phyloP scores from a whole-genome alignment of 176 grass and related monocot species.

The Oryza officinalis region DNA sequence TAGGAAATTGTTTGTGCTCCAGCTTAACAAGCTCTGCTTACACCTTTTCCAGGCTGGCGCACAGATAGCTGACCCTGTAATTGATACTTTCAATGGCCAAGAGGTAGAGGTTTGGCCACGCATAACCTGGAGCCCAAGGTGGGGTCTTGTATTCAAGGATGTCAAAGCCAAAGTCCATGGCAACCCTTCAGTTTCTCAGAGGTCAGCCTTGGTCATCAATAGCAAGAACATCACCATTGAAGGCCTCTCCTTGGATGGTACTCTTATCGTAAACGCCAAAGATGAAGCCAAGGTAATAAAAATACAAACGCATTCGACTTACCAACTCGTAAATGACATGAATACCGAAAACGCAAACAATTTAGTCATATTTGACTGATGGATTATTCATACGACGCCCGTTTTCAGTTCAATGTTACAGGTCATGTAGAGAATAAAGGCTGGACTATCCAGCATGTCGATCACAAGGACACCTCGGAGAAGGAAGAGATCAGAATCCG shows the following conservation, averaged over 20 bases:
- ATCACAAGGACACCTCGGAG: conserved; percentile 70
- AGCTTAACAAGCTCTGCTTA: not conserved
- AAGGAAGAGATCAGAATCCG: conserved; percentile 78
- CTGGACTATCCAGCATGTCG: conserved; percentile 57
- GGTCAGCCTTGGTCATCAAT: conserved; percentile 69
- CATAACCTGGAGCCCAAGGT: conserved; percentile 83
- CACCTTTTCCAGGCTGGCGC: conserved; percentile 60
- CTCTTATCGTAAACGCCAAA: conserved; percentile 59
- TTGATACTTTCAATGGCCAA: conserved; percentile 81
- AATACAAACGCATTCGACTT: not conserved
- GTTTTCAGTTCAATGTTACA: conserved; percentile 60
- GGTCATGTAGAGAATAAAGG: conserved; percentile 64
- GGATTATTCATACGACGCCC: not conserved
- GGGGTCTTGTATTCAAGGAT: conserved; percentile 74
- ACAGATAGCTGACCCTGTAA: conserved; percentile 64
- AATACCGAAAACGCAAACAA: not conserved
- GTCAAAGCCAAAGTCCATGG: conserved; percentile 57
- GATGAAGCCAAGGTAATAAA: conserved; percentile 80
- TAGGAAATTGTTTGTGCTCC: conserved; percentile 34
- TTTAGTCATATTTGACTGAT: not conserved
- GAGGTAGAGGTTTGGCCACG: conserved; percentile 93
- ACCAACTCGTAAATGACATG: not conserved
- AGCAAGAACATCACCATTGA: conserved; percentile 56
- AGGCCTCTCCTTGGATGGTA: conserved; percentile 68
- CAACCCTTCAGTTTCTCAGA: conserved; percentile 57